These are phyloP conservation scores for Neurospora crassa DNA, from an alignment of 2,329 filamentous ascomycete genomes.

Conservation along the genomic window DNA sequence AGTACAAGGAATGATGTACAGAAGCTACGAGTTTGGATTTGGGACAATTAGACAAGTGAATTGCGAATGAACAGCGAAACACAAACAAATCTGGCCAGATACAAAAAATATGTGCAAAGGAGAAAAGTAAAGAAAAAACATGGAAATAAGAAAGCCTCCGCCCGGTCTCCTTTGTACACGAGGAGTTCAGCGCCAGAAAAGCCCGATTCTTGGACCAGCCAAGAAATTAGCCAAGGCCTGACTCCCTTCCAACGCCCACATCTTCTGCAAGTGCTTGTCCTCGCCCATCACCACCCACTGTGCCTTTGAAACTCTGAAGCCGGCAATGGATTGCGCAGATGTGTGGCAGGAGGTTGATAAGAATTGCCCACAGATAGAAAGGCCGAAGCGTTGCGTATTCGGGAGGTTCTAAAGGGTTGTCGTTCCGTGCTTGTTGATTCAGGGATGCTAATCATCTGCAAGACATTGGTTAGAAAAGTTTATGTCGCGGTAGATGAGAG, in stretches of 20 bases:
- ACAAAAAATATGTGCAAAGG: background rate
- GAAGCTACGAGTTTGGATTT: background rate
- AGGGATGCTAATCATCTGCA: background rate
- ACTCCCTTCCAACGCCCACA: background rate
- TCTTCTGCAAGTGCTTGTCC: background rate
- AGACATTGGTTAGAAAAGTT: background rate
- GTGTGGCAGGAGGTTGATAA: background rate
- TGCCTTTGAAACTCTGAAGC: background rate
- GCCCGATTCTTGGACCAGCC: background rate
- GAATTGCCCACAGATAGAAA: background rate
- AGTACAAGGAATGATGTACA: background rate
- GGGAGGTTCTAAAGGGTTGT: background rate
- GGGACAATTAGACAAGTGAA: background rate
- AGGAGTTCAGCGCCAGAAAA: background rate
- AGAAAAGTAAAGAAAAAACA: background rate
- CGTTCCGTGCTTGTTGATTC: background rate
- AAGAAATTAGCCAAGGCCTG: background rate
- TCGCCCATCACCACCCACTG: background rate
- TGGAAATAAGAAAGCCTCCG: background rate
- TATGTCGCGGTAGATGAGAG: background rate
- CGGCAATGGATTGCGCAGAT: background rate
- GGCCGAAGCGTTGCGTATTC: background rate
- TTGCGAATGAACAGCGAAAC: background rate
- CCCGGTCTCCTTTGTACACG: background rate
- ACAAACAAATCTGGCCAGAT: background rate